Evolutionary conservation across 257 asterid species (phyloP).

Genomic region (Solanum chilense): DNA sequence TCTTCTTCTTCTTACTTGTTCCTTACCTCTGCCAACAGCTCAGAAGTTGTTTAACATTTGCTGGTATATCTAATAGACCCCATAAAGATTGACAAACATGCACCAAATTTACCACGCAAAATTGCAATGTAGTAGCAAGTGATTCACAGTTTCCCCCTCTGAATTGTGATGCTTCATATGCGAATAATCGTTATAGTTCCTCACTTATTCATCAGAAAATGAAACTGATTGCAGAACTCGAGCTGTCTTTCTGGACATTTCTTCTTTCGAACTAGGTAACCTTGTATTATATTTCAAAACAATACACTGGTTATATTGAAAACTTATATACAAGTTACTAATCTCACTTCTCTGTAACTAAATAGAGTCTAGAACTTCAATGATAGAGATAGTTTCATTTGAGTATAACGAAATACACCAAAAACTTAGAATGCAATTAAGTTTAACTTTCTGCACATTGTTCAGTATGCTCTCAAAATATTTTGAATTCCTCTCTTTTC

Average conservation of each 20-base stretch:
- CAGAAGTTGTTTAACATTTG: background rate
- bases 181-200: background rate
- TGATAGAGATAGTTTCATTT: background rate
- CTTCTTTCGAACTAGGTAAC: background rate
- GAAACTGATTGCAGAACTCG: background rate
- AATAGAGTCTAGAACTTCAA: background rate
- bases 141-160: background rate
- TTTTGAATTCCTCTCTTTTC: background rate
- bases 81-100: background rate
- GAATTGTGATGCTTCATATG: background rate
- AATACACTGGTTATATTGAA: no score
- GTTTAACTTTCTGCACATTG: background rate
- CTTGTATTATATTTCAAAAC: no score
- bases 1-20: background rate
- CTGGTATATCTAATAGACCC: background rate
- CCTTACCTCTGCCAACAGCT: background rate
- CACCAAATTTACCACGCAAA: background rate
- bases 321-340: background rate
- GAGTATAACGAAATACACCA: background rate
- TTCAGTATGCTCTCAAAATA: background rate
- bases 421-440: background rate
- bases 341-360: background rate
- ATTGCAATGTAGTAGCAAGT: background rate
- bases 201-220: background rate
- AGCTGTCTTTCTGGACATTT: background rate